These are phyloP conservation scores for Endotrypanum monterogeii DNA, from an alignment of 208 protist genomes.

Conservation along the genomic window DNA sequence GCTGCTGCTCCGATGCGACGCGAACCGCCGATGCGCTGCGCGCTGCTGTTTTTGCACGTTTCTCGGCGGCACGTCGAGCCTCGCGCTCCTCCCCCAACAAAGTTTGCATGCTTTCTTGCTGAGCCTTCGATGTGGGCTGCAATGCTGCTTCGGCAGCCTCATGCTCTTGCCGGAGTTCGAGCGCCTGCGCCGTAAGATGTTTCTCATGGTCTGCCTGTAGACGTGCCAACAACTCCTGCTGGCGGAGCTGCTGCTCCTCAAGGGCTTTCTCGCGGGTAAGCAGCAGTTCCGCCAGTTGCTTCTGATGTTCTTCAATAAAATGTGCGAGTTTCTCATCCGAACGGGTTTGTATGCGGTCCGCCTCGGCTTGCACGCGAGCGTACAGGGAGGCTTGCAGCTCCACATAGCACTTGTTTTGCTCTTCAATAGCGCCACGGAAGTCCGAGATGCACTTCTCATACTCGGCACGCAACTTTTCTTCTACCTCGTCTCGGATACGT, in stretches of 20 bases:
- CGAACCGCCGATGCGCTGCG: conserved; percentile 20
- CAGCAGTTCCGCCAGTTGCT: background rate
- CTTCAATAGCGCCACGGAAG: conserved; percentile 35
- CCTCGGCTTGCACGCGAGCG: conserved; percentile 26
- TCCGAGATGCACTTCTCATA: conserved; percentile 34
- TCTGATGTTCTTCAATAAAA: conserved; percentile 23
- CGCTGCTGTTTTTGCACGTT: background rate
- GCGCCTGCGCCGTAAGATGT: conserved; percentile 20
- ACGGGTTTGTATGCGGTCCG: conserved; percentile 15
- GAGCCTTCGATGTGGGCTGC: conserved; percentile 17
- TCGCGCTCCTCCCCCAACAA: conserved; percentile 7
- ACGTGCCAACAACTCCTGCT: conserved; percentile 26
- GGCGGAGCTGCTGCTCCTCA: conserved; percentile 8
- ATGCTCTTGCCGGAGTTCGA: conserved; percentile 14
- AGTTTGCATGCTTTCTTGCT: conserved; percentile 3
- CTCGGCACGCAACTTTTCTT: conserved; percentile 22
- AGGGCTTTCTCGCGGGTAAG: conserved; percentile 24
- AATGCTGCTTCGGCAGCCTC: conserved; percentile 15
- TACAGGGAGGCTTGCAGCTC: conserved; percentile 29
- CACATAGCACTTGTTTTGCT: conserved; percentile 24
- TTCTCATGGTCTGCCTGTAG: conserved; percentile 21
- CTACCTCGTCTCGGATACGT: conserved; percentile 13
- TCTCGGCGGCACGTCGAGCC: conserved; percentile 8
- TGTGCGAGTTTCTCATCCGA: conserved; percentile 27
- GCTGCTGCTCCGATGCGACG: conserved; percentile 16